These are phyloP conservation scores for Aspergillus awamori DNA, from an alignment of 2,329 filamentous ascomycete species.

Conservation along the genomic window DNA sequence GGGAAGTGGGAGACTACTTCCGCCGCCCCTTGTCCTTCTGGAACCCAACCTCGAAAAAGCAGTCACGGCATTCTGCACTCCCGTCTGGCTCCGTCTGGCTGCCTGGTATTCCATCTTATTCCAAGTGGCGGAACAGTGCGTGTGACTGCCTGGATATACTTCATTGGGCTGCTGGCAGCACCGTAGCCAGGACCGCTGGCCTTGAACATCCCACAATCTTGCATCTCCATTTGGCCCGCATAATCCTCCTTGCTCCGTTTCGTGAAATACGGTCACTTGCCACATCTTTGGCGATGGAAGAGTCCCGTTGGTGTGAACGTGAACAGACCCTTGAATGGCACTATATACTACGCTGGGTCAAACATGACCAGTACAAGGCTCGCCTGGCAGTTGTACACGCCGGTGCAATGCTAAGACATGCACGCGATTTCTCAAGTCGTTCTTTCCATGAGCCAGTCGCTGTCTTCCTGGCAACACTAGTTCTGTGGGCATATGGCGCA, in stretches of 20 bases:
- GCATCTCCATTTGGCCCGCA: conserved; percentile 58
- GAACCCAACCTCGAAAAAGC: conserved; percentile 48
- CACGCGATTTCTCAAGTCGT: conserved; percentile 53
- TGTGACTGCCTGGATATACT: conserved; percentile 57
- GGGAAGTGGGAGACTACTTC: conserved; percentile 53
- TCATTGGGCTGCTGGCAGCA: conserved; percentile 61
- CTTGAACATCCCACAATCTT: conserved; percentile 59
- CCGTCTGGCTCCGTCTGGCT: conserved; percentile 48
- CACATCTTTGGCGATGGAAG: conserved; percentile 36
- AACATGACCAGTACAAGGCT: conserved; percentile 59
- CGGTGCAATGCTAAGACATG: conserved; percentile 56
- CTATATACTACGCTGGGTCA: conserved; percentile 53
- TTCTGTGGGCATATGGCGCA: conserved; percentile 52
- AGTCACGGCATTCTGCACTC: conserved; percentile 39
- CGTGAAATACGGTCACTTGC: conserved; percentile 51
- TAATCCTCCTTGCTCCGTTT: conserved; percentile 56
- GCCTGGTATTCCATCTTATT: conserved; percentile 51
- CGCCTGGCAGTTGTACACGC: conserved; percentile 59
- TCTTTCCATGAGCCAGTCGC: conserved; percentile 53
- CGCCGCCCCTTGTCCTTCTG: conserved; percentile 50
- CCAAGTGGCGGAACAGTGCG: conserved; percentile 50
- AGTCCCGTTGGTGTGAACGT: conserved; percentile 34
- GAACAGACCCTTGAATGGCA: conserved; percentile 39
- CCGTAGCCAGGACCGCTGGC: conserved; percentile 53
- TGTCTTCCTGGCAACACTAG: conserved; percentile 51